Evolutionary conservation across 106 monocot genomes (phyloP).

Genomic region (Allium sativum): DNA sequence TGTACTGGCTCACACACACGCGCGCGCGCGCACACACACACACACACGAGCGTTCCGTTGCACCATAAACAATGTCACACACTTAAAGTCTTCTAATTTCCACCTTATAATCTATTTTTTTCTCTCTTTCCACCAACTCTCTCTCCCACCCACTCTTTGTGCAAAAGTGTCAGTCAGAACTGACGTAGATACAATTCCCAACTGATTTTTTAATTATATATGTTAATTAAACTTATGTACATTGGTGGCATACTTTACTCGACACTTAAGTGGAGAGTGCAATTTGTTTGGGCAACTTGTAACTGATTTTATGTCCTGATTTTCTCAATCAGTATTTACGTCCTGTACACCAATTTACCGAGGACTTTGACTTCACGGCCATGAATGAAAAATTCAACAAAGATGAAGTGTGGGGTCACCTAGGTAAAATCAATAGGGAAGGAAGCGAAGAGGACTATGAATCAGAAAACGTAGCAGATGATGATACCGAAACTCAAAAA

Average conservation of each 20-base stretch:
- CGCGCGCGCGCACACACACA: too few relatives aligned
- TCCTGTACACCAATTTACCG: constrained; percentile 14
- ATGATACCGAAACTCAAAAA: constrained; percentile 1
- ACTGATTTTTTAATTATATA: background rate
- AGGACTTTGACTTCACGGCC: constrained; percentile 45
- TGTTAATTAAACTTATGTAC: background rate
- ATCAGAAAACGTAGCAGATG: constrained; percentile 8
- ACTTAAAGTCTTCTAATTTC: too few relatives aligned
- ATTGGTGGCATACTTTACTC: background rate
- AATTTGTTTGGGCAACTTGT: background rate
- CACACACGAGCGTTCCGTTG: too few relatives aligned
- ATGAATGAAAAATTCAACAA: constrained; percentile 63
- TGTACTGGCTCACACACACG: too few relatives aligned
- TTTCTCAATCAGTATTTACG: constrained; percentile 9
- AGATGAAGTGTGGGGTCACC: constrained; percentile 42
- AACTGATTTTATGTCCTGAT: background rate
- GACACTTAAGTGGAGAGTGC: background rate
- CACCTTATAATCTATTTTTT: too few relatives aligned
- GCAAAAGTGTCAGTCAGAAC: too few relatives aligned
- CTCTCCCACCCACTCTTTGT: too few relatives aligned
- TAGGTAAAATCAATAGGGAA: constrained; percentile 23
- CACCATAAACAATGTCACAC: too few relatives aligned
- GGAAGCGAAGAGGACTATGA: constrained; percentile 13
- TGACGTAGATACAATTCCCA: too few relatives aligned
- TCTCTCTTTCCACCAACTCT: too few relatives aligned